These are phyloP conservation scores for Orychophragmus violaceus DNA, from an alignment of 345 rosid genomes.

Conservation along the genomic window DNA sequence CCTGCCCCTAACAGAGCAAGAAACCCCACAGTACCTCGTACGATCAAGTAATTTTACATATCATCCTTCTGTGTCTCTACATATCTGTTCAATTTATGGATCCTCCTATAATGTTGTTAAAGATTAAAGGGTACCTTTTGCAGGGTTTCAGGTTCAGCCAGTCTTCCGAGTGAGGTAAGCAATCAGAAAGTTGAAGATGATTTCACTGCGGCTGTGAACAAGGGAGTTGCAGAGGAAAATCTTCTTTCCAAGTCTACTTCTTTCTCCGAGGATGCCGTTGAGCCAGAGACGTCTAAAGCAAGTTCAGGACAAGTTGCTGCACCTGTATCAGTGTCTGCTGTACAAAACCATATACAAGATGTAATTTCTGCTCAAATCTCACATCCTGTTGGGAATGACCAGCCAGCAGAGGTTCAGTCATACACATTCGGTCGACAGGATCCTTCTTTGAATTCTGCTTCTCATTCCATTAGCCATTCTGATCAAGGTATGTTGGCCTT, in stretches of 20 bases:
- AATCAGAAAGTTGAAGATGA: slow-evolving; percentile 19
- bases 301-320: slow-evolving; percentile 37
- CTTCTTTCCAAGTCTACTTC: slow-evolving; percentile 16
- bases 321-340: slow-evolving; percentile 19
- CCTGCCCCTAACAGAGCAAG: slow-evolving; percentile 36
- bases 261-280: slow-evolving; percentile 28
- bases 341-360: slow-evolving; percentile 30
- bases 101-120: background rate
- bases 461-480: slow-evolving; percentile 25
- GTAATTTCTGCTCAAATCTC: slow-evolving; percentile 8
- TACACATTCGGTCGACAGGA: slow-evolving; percentile 18
- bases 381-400: slow-evolving; percentile 28
- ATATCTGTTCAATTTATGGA: background rate
- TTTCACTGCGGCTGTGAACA: slow-evolving; percentile 22
- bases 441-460: slow-evolving; percentile 22
- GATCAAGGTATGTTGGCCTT: slow-evolving; percentile 35
- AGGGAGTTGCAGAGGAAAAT: slow-evolving; percentile 14
- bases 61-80: background rate
- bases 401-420: slow-evolving; percentile 31
- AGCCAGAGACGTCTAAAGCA: slow-evolving; percentile 30
- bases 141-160: slow-evolving; percentile 41
- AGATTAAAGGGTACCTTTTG: background rate
- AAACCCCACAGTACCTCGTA: slow-evolving; percentile 28
- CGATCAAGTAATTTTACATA: slow-evolving; percentile 40
- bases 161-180: slow-evolving; percentile 36